phyloP scores from a whole-genome alignment of 768 basidiomycete species.

The Filobasidium wieringae region DNA sequence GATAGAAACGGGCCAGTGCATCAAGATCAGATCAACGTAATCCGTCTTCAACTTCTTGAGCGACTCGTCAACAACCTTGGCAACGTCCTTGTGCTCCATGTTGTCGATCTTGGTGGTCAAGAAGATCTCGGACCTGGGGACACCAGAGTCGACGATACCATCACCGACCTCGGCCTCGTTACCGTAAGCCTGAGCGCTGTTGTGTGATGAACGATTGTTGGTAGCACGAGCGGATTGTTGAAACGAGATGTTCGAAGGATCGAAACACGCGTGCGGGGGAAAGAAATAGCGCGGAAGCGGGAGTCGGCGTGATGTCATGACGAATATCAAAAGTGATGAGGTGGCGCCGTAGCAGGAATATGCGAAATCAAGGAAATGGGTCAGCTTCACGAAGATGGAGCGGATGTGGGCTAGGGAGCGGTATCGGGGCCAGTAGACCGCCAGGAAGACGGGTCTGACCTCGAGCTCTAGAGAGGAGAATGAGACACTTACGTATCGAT shows the following conservation, averaged over 20 bases:
- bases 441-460: not conserved
- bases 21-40: constrained; percentile 66
- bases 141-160: constrained; percentile 65
- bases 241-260: not conserved
- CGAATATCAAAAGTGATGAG: not conserved
- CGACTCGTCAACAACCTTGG: constrained; percentile 25
- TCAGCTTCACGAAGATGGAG: not conserved
- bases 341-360: not conserved
- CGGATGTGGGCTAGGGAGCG: not conserved
- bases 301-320: constrained; percentile 1
- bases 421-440: not conserved
- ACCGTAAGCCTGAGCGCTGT: constrained; percentile 33
- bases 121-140: constrained; percentile 63
- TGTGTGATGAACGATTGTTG: no score
- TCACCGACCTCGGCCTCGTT: constrained; percentile 74
- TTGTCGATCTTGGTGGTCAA: constrained; percentile 47
- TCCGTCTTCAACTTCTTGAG: constrained; percentile 51
- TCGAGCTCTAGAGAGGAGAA: constrained; percentile 1
- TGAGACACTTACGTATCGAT: constrained; percentile 37
- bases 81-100: constrained; percentile 15
- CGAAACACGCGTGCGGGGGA: not conserved
- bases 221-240: no score
- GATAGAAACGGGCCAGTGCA: constrained; percentile 18
- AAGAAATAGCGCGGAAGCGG: constrained; percentile 4
- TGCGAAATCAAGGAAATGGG: not conserved